Evolutionary conservation across 179 eudicot genomes (phyloP), one percentile per base, ranked within the genome.

Genomic region (Beta macrorhiza): DNA sequence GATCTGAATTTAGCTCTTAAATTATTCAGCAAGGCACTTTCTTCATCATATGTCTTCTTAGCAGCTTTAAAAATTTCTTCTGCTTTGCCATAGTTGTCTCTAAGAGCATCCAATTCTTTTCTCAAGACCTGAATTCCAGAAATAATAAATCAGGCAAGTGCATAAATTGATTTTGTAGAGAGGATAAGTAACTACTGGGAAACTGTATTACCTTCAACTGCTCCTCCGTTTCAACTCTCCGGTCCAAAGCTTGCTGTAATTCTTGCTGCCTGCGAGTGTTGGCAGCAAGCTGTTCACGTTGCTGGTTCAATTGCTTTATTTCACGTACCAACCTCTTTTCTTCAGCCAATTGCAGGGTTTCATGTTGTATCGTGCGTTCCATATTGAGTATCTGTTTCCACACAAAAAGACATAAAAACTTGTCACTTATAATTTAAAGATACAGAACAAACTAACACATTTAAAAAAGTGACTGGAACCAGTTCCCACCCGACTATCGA

Each of bases 311-410:
- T 84, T 87, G 95, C 86, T 90, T 94, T 82, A 96, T 92, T 83
- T 96, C 97, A 74, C 92, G 97, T 79, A 96, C 86, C 82, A 90
- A 81, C 78, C 86, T 90, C 80, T 90, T 96, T 85, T 96, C 99
- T 85, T 91, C 98, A 76, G 88, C 92, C 82, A 96, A 81, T 51
- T 81, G 80, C 79, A 89, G 67, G 56, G 98, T 96, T 85, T 96
- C 97, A 79, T 96, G 99, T 83, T 90, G 90, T 69, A 94, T 87
- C 88, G 71, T 90, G 85, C 80, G 93, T 78, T 92, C 97, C 93
- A 91, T 85, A 71, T 63, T 65, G 25, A 75, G 72, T 82, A 96
- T 90, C 98, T 96, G 93, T 81, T 85, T 84, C 45, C 75, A 72
- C 69, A 76, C 58, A 61, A 8, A 20, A n/a, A 47, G 1, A 75